A percentile compares a stretch with the other conserved stretches of the same genome.
phyloP scores from a whole-genome alignment of 495 filamentous ascomycete species.

The Hypoxylon intermedium region DNA sequence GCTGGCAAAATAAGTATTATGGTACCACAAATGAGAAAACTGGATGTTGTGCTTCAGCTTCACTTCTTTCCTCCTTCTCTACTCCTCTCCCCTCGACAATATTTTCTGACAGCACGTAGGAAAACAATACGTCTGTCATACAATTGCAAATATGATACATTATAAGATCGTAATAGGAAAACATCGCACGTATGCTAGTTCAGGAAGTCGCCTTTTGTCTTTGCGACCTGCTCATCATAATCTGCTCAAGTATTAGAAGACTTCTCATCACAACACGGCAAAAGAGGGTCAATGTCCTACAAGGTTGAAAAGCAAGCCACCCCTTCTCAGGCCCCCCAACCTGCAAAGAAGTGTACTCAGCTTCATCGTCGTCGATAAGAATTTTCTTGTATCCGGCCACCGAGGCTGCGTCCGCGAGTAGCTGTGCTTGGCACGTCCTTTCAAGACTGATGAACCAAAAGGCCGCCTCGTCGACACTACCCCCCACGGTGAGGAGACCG shows the following conservation, averaged over 20 bases:
- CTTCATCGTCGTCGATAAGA: constrained; percentile 60
- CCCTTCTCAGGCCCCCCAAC: constrained; percentile 51
- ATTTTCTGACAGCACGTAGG: no score
- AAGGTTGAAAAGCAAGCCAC: constrained; percentile 59
- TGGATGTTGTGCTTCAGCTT: no score
- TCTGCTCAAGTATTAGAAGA: constrained; percentile 33
- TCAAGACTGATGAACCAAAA: constrained; percentile 73
- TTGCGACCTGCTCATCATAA: constrained; percentile 57
- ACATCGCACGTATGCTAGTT: no score
- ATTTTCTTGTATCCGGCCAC: constrained; percentile 65
- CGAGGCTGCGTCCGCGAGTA: constrained; percentile 69
- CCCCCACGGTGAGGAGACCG: constrained; percentile 68
- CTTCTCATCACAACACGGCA: neutral
- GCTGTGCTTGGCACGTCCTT: constrained; percentile 69
- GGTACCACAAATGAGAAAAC: no score
- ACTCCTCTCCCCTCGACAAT: no score
- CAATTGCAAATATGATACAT: no score
- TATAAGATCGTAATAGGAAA: no score
- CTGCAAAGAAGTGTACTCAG: constrained; percentile 50
- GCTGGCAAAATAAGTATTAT: no score
- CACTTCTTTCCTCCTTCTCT: no score
- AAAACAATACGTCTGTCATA: no score
- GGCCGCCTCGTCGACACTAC: constrained; percentile 70
- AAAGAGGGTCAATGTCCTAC: constrained; percentile 20
- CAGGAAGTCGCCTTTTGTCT: constrained; percentile 54